These are phyloP conservation scores for Coniochaeta pulveracea DNA, from an alignment of 2,329 filamentous ascomycete genomes.

Conservation along the genomic window DNA sequence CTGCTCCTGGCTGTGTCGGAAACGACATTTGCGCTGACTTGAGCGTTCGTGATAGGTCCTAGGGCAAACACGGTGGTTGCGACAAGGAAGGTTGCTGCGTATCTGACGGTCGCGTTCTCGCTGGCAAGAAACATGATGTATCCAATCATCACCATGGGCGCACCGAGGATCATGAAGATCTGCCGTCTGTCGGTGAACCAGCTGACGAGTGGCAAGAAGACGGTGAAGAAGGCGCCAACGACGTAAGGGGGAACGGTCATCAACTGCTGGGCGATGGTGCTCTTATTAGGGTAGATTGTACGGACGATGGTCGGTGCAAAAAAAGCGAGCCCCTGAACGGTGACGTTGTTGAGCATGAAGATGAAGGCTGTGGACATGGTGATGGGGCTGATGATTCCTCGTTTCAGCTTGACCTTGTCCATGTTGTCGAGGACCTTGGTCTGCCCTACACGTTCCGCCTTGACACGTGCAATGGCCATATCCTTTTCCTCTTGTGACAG, in stretches of 20 bases:
- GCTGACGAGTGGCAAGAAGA: conserved; percentile 45
- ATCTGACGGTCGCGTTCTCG: conserved; percentile 38
- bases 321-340: conserved; percentile 61
- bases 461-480: conserved; percentile 46
- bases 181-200: conserved; percentile 48
- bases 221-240: conserved; percentile 51
- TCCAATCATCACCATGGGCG: conserved; percentile 52
- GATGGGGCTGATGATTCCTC: conserved; percentile 54
- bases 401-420: conserved; percentile 36
- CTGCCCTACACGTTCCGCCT: conserved; percentile 46
- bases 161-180: conserved; percentile 45
- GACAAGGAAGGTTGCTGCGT: conserved; percentile 58
- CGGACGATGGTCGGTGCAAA: conserved; percentile 61
- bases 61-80: conserved; percentile 49
- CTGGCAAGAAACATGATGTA: conserved; percentile 58
- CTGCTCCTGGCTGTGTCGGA: conserved; percentile 52
- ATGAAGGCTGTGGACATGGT: conserved; percentile 36
- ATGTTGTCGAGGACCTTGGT: conserved; percentile 47
- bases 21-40: conserved; percentile 57
- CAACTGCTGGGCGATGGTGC: conserved; percentile 52
- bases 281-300: conserved; percentile 51
- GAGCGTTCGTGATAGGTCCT: conserved; percentile 53
- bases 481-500: conserved; percentile 50
- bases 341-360: conserved; percentile 57
- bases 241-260: conserved; percentile 60